Conservation (phyloP, 306 rosid genomes). For the Rosa chinensis region DNA sequence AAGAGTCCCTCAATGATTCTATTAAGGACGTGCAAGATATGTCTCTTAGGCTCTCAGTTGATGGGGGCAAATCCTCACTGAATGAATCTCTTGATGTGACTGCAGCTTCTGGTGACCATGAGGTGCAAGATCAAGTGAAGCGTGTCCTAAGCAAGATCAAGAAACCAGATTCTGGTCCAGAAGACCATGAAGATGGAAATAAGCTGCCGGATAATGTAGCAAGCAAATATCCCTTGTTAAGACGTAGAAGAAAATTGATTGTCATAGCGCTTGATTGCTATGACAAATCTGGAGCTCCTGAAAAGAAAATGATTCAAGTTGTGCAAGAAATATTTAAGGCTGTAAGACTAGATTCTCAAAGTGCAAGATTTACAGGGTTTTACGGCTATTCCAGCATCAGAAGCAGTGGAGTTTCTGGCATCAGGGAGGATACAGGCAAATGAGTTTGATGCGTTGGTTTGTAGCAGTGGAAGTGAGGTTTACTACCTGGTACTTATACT, state of each 20-base stretch:
- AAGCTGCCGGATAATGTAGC: constrained; percentile 40
- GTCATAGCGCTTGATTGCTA: constrained; percentile 65
- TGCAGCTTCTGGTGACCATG: no score
- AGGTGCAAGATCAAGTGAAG: constrained; percentile 70
- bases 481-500: constrained; percentile 53
- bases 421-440: constrained; percentile 48
- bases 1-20: no score
- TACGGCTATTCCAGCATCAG: constrained; percentile 61
- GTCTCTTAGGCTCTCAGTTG: no score
- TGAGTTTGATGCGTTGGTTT: constrained; percentile 57
- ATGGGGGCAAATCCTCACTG: no score
- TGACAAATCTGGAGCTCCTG: constrained; percentile 47
- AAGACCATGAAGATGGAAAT: constrained; percentile 35
- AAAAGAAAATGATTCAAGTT: constrained; percentile 44
- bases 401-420: constrained; percentile 53
- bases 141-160: constrained; percentile 55
- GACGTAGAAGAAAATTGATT: constrained; percentile 56
- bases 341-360: constrained; percentile 47
- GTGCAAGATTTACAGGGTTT: constrained; percentile 53
- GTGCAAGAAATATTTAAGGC: constrained; percentile 57
- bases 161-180: constrained; percentile 36
- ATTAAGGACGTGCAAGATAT: no score
- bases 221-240: constrained; percentile 56
- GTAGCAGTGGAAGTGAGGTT: constrained; percentile 70
- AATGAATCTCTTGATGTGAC: no score